Conservation (phyloP, 2,329 filamentous ascomycete genomes). For the Aureobasidium zeae region DNA sequence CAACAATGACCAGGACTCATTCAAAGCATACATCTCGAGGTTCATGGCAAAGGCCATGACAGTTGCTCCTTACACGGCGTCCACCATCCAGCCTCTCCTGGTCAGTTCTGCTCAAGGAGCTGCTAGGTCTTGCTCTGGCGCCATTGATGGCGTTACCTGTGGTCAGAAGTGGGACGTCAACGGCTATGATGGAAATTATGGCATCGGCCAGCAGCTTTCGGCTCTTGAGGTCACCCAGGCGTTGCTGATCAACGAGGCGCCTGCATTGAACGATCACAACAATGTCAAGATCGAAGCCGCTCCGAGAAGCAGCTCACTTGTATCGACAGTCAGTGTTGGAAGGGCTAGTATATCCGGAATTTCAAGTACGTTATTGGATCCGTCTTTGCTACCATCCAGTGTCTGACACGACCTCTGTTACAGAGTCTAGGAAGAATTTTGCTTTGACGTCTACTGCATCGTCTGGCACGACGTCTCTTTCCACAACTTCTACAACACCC, state of each 20-base stretch:
- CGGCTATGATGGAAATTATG: conserved; percentile 33
- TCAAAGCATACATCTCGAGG: conserved; percentile 66
- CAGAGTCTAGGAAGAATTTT: too few relatives aligned
- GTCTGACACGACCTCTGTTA: too few relatives aligned
- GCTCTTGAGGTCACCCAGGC: conserved; percentile 39
- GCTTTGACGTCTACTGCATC: too few relatives aligned
- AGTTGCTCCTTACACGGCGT: conserved; percentile 35
- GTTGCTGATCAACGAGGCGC: conserved; percentile 25
- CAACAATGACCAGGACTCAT: conserved; percentile 62
- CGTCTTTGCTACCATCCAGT: too few relatives aligned
- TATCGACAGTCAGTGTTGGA: conserved; percentile 6
- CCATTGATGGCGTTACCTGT: conserved; percentile 32
- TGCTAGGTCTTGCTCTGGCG: conserved; percentile 36
- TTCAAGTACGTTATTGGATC: not conserved
- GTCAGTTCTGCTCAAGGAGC: conserved; percentile 35
- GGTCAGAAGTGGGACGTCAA: conserved; percentile 39
- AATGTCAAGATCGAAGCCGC: conserved; percentile 10
- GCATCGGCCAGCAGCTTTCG: conserved; percentile 37
- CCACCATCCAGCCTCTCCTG: conserved; percentile 32
- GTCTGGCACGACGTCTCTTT: too few relatives aligned
- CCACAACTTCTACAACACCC: too few relatives aligned
- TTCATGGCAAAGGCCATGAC: conserved; percentile 46
- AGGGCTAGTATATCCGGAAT: conserved; percentile 6
- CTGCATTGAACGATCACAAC: conserved; percentile 2
- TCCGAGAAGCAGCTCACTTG: not conserved